Evolutionary conservation across 495 filamentous ascomycete species (phyloP).

Genomic region (Trichoderma parareesei): DNA sequence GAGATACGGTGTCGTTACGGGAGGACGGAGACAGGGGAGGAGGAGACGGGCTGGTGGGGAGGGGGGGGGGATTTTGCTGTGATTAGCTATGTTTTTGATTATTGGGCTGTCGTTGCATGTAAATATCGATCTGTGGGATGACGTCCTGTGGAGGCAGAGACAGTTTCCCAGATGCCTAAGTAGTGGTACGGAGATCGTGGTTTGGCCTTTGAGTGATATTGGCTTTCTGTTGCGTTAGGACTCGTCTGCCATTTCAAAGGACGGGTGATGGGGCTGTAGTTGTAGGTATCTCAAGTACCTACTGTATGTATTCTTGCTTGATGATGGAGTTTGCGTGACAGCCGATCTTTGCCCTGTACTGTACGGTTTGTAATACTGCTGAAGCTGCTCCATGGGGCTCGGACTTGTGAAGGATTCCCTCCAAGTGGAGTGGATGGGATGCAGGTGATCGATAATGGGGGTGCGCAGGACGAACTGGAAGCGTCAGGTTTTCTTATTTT

Average conservation of each 20-base stretch:
- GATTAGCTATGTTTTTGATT: not conserved
- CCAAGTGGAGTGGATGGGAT: not conserved
- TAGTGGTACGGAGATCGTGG: too few relatives aligned
- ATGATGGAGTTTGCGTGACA: too few relatives aligned
- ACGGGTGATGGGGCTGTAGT: too few relatives aligned
- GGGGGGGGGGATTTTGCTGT: not conserved
- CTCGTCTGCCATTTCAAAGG: too few relatives aligned
- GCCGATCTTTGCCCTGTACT: too few relatives aligned
- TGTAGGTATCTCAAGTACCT: too few relatives aligned
- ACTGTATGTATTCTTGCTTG: too few relatives aligned
- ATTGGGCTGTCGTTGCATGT: not conserved
- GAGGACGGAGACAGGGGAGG: not conserved
- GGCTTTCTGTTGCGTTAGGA: not conserved
- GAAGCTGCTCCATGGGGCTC: too few relatives aligned
- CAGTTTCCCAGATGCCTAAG: not conserved
- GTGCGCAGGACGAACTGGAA: not conserved
- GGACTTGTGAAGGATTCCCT: too few relatives aligned
- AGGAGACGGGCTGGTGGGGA: not conserved
- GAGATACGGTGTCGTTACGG: not conserved
- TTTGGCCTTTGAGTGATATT: too few relatives aligned
- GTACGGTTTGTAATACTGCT: too few relatives aligned
- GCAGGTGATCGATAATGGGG: not conserved
- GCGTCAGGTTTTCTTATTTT: not conserved
- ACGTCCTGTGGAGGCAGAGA: constrained; percentile 1
- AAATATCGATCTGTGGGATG: constrained; percentile 10